phyloP scores from a whole-genome alignment of 805 yeast species.

The Candida pseudoglaebosa region DNA sequence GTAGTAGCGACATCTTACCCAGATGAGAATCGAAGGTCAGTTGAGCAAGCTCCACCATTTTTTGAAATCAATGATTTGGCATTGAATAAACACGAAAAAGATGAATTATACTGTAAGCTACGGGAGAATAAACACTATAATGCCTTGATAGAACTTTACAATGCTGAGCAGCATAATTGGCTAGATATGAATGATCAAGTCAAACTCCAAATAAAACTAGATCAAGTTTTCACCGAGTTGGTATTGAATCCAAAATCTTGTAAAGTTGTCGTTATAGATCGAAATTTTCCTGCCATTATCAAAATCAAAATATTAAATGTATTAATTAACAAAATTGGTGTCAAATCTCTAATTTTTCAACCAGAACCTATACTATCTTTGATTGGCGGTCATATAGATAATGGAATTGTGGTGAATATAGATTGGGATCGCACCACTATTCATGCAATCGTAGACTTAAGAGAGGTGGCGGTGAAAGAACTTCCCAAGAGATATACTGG shows the following conservation, averaged over 20 bases:
- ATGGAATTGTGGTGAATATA: conserved; percentile 27
- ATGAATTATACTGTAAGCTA: conserved; percentile 1
- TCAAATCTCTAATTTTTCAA: conserved; percentile 20
- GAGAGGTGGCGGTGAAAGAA: conserved; percentile 13
- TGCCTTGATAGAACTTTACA: conserved; percentile 5
- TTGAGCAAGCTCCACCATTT: conserved; percentile 14
- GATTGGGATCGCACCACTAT: conserved; percentile 23
- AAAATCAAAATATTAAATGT: conserved; percentile 16
- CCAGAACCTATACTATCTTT: conserved; percentile 18
- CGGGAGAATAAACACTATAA: not conserved
- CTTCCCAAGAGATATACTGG: not conserved
- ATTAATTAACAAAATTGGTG: conserved; percentile 19
- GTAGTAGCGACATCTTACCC: conserved; percentile 7
- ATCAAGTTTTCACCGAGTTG: conserved; percentile 13
- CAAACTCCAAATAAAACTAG: conserved; percentile 10
- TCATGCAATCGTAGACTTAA: conserved; percentile 20
- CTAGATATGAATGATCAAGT: conserved; percentile 6
- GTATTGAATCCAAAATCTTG: conserved; percentile 16
- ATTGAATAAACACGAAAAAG: conserved; percentile 14
- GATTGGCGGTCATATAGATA: conserved; percentile 16
- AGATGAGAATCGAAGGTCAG: not conserved
- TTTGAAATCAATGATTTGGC: conserved; percentile 19
- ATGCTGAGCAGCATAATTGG: conserved; percentile 3
- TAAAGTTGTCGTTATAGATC: conserved; percentile 19
- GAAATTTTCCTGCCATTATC: conserved; percentile 11